These are phyloP conservation scores for Vinca minor DNA, from an alignment of 257 asterid species.

Conservation along the genomic window DNA sequence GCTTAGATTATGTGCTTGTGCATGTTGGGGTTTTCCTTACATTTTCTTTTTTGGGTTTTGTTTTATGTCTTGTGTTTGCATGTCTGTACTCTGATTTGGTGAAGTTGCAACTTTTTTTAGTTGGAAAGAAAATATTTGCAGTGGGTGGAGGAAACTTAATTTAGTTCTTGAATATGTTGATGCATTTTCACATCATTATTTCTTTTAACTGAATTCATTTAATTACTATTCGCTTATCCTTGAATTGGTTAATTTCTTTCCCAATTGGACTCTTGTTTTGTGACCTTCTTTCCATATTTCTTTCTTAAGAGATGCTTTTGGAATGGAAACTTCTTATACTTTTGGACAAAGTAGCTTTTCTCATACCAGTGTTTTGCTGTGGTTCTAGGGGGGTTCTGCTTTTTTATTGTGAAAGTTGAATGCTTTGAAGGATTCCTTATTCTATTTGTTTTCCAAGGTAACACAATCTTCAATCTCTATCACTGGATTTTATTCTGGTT, in stretches of 20 bases:
- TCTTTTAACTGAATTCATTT: not conserved
- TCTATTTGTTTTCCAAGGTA: not conserved
- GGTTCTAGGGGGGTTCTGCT: not conserved
- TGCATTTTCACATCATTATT: not conserved
- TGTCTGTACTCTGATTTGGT: not conserved
- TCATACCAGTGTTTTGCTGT: not conserved
- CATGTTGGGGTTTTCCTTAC: too few relatives aligned
- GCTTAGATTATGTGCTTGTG: conserved; percentile 7
- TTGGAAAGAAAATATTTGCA: too few relatives aligned
- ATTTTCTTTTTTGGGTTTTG: not conserved
- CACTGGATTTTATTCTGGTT: not conserved
- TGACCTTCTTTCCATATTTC: too few relatives aligned
- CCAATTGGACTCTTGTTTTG: too few relatives aligned
- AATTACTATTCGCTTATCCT: not conserved
- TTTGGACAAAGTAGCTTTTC: not conserved
- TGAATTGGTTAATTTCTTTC: too few relatives aligned
- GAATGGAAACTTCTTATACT: too few relatives aligned
- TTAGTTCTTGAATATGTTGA: too few relatives aligned
- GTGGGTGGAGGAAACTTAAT: not conserved
- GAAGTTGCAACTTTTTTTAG: too few relatives aligned
- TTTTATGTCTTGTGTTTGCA: not conserved
- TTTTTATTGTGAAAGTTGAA: not conserved
- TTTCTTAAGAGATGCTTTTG: too few relatives aligned
- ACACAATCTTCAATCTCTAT: not conserved
- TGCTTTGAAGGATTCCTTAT: conserved; percentile 2